Conservation (phyloP, 805 yeast species). For the Metschnikowia dekortorum region DNA sequence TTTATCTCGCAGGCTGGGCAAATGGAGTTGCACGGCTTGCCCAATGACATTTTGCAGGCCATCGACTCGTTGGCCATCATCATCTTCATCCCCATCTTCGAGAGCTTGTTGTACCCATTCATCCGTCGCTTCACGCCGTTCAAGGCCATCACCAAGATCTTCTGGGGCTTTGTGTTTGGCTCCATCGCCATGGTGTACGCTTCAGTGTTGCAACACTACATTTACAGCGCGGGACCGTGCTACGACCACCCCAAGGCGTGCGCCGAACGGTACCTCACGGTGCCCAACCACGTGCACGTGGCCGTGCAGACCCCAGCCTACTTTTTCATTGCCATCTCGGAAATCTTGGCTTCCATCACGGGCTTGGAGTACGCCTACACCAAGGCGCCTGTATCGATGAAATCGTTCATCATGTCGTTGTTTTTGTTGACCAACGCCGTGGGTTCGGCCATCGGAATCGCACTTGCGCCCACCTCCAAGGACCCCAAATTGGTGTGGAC, state of each 20-base stretch:
- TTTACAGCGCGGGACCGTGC: constrained; percentile 72
- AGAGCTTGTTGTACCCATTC: constrained; percentile 49
- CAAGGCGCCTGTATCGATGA: constrained; percentile 70
- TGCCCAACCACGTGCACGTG: constrained; percentile 57
- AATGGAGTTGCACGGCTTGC: constrained; percentile 72
- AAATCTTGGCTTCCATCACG: constrained; percentile 74
- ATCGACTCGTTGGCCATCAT: constrained; percentile 73
- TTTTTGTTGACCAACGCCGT: constrained; percentile 71
- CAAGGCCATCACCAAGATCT: constrained; percentile 69
- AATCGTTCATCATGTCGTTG: constrained; percentile 58
- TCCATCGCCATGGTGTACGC: constrained; percentile 68
- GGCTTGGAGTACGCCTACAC: constrained; percentile 84
- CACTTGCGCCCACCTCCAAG: constrained; percentile 59
- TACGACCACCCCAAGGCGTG: constrained; percentile 59
- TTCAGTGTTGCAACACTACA: constrained; percentile 66
- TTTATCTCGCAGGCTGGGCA: constrained; percentile 71
- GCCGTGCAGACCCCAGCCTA: constrained; percentile 73
- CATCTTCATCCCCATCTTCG: constrained; percentile 68
- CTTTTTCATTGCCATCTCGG: constrained; percentile 67
- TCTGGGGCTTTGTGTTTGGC: constrained; percentile 64
- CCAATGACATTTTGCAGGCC: constrained; percentile 75
- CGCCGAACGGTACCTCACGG: constrained; percentile 30
- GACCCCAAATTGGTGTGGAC: constrained; percentile 72
- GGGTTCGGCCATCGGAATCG: constrained; percentile 74
- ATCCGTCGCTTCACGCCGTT: constrained; percentile 48